Conservation (phyloP, 2,329 filamentous ascomycete genomes). For the Hypoxylon sp. region DNA sequence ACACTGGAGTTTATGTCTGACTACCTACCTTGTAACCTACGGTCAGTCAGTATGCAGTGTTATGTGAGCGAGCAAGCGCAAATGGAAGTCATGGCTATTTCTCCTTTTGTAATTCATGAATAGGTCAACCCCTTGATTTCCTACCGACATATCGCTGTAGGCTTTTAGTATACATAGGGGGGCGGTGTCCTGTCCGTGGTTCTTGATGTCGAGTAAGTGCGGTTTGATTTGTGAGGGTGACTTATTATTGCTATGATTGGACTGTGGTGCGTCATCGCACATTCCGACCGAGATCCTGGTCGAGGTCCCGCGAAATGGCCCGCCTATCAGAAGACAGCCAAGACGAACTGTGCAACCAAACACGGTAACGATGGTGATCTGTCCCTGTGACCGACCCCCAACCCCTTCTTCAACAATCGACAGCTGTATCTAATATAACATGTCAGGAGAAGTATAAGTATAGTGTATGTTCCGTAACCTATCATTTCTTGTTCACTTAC, state of each 20-base stretch:
- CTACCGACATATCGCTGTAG: not conserved
- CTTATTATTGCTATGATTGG: conserved; percentile 26
- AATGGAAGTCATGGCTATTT: conserved; percentile 3
- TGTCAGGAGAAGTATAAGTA: conserved; percentile 2
- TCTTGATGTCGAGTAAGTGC: conserved; percentile 4
- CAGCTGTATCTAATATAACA: not conserved
- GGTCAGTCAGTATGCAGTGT: conserved; percentile 2
- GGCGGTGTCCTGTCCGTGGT: conserved; percentile 12
- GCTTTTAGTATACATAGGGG: not conserved
- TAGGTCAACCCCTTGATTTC: not conserved
- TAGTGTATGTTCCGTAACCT: conserved; percentile 7
- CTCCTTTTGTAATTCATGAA: conserved; percentile 9
- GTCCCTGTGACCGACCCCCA: conserved; percentile 25
- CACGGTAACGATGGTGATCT: conserved; percentile 29
- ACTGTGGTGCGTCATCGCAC: conserved; percentile 26
- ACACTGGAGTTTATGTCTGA: conserved; percentile 5
- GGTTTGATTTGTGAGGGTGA: not conserved
- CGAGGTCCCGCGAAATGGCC: conserved; percentile 18
- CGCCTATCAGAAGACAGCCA: conserved; percentile 28
- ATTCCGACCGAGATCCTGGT: conserved; percentile 14
- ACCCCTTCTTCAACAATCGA: conserved; percentile 18
- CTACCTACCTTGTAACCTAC: too few relatives aligned
- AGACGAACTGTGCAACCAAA: conserved; percentile 21
- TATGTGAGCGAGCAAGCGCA: conserved; percentile 17
- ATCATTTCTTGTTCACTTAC: conserved; percentile 4